phyloP scores from a whole-genome alignment of 352 stramenopile genomes.

The Pythium volutum region DNA sequence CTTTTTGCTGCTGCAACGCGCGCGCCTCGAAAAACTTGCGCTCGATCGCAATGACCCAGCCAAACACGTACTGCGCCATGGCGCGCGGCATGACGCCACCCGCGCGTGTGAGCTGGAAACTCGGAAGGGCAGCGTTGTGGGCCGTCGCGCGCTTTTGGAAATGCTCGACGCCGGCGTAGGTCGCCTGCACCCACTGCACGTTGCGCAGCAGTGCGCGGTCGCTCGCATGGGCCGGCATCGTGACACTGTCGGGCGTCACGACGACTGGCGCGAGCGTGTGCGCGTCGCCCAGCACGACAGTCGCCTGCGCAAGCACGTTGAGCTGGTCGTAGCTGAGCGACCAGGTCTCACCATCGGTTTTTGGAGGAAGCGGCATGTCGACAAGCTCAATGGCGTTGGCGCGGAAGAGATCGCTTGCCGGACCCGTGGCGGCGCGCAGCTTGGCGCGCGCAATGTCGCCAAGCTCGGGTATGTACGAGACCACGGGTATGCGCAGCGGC shows the following conservation, averaged over 20 bases:
- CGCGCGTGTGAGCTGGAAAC: slow-evolving; percentile 53
- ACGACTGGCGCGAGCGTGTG: slow-evolving; percentile 42
- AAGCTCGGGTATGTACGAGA: slow-evolving; percentile 51
- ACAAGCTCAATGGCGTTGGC: slow-evolving; percentile 41
- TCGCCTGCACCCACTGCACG: slow-evolving; percentile 59
- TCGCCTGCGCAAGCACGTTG: slow-evolving; percentile 36
- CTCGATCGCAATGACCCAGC: slow-evolving; percentile 62
- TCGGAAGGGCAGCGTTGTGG: slow-evolving; percentile 12
- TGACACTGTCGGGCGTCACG: slow-evolving; percentile 21
- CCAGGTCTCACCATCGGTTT: slow-evolving; percentile 27
- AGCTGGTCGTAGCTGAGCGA: slow-evolving; percentile 32
- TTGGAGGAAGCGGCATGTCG: slow-evolving; percentile 22
- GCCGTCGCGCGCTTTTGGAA: slow-evolving; percentile 34
- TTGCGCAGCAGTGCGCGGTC: slow-evolving; percentile 33
- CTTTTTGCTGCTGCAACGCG: slow-evolving; percentile 33
- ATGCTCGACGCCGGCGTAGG: slow-evolving; percentile 57
- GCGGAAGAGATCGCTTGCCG: slow-evolving; percentile 43
- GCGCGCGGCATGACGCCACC: slow-evolving; percentile 51
- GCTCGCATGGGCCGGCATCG: slow-evolving; percentile 8
- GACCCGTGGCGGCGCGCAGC: slow-evolving; percentile 27
- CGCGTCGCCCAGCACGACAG: slow-evolving; percentile 50
- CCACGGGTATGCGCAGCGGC: slow-evolving; percentile 42
- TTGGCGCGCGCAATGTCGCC: slow-evolving; percentile 34
- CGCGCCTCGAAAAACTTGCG: slow-evolving; percentile 55
- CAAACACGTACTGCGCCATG: slow-evolving; percentile 69